Base-by-base conservation (phyloP, 805 yeast species). In the Hyphopichia homilentoma region DNA sequence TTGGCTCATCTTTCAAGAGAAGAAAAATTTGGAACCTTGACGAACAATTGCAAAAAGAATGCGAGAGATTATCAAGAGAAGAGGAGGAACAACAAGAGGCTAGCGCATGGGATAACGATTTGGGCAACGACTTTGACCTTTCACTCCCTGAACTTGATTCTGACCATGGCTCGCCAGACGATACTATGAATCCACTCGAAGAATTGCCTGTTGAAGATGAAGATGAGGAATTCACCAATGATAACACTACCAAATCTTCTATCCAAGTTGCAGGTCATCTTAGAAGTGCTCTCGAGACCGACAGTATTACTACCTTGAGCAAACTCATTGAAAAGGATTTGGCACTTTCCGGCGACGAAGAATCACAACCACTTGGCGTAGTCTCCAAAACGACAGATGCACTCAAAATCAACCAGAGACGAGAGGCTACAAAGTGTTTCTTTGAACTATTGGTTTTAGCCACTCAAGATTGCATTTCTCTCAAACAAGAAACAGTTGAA, bases 361-460 rank as follows among this genome's bases (percentile, higher is more conserved):
- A 37, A 2, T 28, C 27, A 14, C 18, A 33, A 1, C 61, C 63
- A 2, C 41, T 54, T 14, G 61, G 61, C 5, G 22, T 37, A 13
- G 37, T 36, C 7, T 41, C 32, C 25, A 39, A 40, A 21, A 27
- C 35, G 3, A 13, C 15, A 12, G 33, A 25, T 14, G n/a, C 21
- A 3, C 36, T 15, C 37, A 54, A 25, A 40, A 49, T 48, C 60
- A 61, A 64, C 39, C 64, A 65, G 37, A 70, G 71, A 48, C 63
- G 68, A 43, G 80, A 81, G 45, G 85, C 87, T 14, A 77, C 86
- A 2, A 72, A 77, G 46, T 69, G 84, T 33, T 88, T 88, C 57
- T 88, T 87, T 48, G 95, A 88, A 52, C 54, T 88, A 52, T 65
- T 88, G 44, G 90, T 87, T 3, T 65, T 88, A 36, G 94, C 94